Conservation (phyloP, 192 early-diverging fungal species). For the Coemansia biformis region DNA sequence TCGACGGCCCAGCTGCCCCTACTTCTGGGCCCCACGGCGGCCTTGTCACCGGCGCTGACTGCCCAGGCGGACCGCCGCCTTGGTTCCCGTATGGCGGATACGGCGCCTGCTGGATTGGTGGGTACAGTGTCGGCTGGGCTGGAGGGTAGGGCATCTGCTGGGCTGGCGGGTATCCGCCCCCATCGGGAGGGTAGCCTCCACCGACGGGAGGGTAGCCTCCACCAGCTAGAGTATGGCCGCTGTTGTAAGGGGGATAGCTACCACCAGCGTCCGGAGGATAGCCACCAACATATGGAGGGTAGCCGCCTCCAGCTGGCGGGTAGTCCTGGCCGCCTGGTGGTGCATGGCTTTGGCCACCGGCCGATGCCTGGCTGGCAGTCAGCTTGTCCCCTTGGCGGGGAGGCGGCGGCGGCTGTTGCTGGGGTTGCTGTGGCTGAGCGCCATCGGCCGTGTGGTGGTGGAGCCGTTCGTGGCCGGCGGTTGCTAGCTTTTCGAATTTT, state of each 20-base stretch:
- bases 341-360: conserved; percentile 4
- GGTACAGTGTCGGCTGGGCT: conserved; percentile 8
- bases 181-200: no score
- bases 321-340: conserved; percentile 9
- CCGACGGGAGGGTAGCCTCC: no score
- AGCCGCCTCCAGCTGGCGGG: not conserved
- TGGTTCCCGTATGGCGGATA: not conserved
- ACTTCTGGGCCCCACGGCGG: no score
- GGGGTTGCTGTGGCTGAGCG: not conserved
- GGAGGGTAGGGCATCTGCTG: conserved; percentile 13
- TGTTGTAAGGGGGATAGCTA: no score
- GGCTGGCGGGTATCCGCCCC: conserved; percentile 7
- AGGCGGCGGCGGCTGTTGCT: not conserved
- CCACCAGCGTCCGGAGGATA: not conserved
- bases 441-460: not conserved
- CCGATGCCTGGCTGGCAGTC: not conserved
- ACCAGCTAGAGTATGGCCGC: not conserved
- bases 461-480: conserved; percentile 4
- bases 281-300: not conserved
- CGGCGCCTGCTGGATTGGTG: conserved; percentile 10
- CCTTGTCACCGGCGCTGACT: no score
- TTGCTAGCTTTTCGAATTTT: conserved; percentile 35
- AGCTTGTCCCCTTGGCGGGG: not conserved
- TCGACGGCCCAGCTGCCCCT: not conserved
- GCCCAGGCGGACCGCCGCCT: no score